These are phyloP conservation scores for Sphagnum magellanicum DNA, from an alignment of 228 moss, liverwort and hornwort species.

Conservation along the genomic window DNA sequence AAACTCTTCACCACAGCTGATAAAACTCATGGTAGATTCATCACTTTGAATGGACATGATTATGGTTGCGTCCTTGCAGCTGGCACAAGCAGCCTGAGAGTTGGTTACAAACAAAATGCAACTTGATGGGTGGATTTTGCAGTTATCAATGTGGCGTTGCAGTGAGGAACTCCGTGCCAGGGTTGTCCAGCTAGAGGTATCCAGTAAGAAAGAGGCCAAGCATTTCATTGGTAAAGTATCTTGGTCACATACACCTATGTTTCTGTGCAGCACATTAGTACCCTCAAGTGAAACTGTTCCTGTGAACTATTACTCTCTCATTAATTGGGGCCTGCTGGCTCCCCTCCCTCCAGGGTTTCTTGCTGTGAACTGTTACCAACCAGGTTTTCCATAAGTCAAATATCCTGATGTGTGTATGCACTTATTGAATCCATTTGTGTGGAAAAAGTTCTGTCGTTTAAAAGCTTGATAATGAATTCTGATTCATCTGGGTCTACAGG, in stretches of 20 bases:
- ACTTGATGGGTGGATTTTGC: constrained; percentile 9
- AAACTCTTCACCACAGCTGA: not conserved
- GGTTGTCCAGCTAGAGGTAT: constrained; percentile 56
- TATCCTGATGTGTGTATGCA: not conserved
- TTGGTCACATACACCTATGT: too few species aligned
- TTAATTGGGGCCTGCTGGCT: not conserved
- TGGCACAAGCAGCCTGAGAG: too few species aligned
- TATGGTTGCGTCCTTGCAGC: not conserved
- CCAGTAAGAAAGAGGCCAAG: constrained; percentile 72
- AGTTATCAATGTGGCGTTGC: constrained; percentile 99
- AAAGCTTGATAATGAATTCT: not conserved
- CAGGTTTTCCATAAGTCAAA: not conserved
- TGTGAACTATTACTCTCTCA: not conserved
- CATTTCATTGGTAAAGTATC: constrained; percentile 76
- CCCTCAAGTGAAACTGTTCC: not conserved
- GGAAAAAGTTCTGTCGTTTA: not conserved
- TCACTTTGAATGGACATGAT: not conserved
- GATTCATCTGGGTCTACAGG: not conserved
- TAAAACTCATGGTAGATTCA: not conserved
- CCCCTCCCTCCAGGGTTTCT: not conserved
- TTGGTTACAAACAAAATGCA: not conserved
- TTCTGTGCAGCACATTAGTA: too few species aligned
- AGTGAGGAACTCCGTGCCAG: constrained; percentile 82
- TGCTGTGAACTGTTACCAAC: not conserved
- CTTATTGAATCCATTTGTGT: not conserved